phyloP scores from a whole-genome alignment of 331 rosid species.

The Pyracantha coccinea region DNA sequence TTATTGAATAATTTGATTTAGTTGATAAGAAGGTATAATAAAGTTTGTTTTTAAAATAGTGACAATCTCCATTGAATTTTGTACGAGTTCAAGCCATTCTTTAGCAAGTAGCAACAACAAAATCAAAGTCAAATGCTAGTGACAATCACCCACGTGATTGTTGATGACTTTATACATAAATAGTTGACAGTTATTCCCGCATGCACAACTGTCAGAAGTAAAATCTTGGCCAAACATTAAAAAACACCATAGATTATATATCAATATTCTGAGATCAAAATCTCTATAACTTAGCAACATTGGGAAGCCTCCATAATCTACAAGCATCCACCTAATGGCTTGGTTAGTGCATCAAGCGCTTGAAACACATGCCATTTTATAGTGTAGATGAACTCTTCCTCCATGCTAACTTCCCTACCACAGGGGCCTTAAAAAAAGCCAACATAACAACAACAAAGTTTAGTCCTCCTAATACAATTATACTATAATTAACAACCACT shows the following conservation, averaged over 20 bases:
- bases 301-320: slow-evolving; percentile 2
- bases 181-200: too few species aligned
- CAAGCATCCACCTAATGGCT: background rate
- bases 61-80: background rate
- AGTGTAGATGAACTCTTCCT: background rate
- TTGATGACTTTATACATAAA: background rate
- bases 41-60: background rate
- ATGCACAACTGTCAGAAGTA: background rate
- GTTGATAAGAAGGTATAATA: background rate
- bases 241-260: background rate
- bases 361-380: background rate
- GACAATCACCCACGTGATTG: background rate
- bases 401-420: background rate
- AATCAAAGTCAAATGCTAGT: background rate
- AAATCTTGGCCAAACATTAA: background rate
- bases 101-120: background rate
- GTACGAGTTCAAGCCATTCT: background rate
- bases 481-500: background rate
- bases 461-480: background rate
- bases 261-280: background rate
- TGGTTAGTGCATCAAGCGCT: background rate
- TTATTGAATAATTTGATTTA: background rate
- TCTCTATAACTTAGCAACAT: background rate
- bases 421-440: background rate
- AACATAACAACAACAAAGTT: background rate